phyloP scores from a whole-genome alignment of 345 rosid species.

The Euphorbia lathyris region DNA sequence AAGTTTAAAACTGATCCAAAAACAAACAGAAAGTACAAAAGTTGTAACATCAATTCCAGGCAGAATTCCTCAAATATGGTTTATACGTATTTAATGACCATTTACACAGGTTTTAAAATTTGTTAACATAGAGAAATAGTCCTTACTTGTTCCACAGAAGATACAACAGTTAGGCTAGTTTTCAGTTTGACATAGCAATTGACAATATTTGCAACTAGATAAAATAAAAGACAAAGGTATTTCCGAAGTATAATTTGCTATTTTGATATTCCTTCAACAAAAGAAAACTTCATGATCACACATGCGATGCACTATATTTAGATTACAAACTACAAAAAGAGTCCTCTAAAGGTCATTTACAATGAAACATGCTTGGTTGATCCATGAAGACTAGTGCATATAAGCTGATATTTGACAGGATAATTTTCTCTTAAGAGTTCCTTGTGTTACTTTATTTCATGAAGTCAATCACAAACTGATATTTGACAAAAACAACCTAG shows the following conservation, averaged over 20 bases:
- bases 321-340: neutral
- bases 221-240: neutral
- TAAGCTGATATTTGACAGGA: neutral
- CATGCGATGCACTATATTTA: too few relatives aligned
- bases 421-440: neutral
- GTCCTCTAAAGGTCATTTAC: neutral
- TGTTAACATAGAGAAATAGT: neutral
- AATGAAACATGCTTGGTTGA: neutral
- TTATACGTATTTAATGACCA: neutral
- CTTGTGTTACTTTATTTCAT: neutral
- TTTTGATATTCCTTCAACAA: too few relatives aligned
- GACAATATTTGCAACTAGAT: neutral
- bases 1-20: neutral
- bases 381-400: neutral
- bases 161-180: neutral
- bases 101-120: neutral
- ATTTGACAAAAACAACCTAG: neutral
- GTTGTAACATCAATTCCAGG: neutral
- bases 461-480: too few relatives aligned
- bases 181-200: neutral
- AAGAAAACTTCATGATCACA: too few relatives aligned
- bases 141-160: neutral
- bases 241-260: neutral
- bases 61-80: neutral
- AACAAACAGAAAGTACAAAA: conserved; percentile 6